phyloP scores from a whole-genome alignment of 345 rosid genomes.

The Lumnitzera racemosa region DNA sequence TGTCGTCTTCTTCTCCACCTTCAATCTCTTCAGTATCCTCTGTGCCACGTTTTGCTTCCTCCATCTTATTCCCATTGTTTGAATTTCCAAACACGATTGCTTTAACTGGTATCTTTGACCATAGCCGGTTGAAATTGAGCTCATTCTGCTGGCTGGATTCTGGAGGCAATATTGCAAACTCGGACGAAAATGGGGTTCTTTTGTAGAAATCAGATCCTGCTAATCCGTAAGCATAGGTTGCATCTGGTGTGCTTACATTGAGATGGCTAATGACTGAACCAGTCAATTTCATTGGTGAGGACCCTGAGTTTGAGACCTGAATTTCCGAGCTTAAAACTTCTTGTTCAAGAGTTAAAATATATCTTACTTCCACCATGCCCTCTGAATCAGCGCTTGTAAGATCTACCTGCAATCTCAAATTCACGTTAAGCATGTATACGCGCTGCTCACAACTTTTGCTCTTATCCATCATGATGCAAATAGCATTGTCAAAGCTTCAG shows the following conservation, averaged over 20 bases:
- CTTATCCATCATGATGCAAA: no score
- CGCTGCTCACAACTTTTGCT: no score
- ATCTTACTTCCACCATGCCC: constrained; percentile 43
- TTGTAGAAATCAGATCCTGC: constrained; percentile 51
- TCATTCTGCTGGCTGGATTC: constrained; percentile 14
- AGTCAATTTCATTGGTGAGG: constrained; percentile 29
- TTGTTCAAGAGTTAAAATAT: constrained; percentile 40
- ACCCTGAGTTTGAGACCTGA: constrained; percentile 34
- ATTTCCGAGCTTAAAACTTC: constrained; percentile 54
- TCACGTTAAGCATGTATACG: no score
- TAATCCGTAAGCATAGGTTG: constrained; percentile 67
- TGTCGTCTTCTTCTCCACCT: constrained; percentile 67
- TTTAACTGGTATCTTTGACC: constrained; percentile 11
- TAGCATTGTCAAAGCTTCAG: background rate
- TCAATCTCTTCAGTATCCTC: constrained; percentile 20
- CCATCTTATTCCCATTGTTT: constrained; percentile 6
- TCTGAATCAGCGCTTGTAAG: constrained; percentile 37
- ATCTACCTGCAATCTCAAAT: constrained; percentile 42
- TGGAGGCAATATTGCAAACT: constrained; percentile 41
- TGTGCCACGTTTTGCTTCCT: background rate
- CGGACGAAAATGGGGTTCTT: constrained; percentile 31
- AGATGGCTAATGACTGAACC: constrained; percentile 62
- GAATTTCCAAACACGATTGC: constrained; percentile 12
- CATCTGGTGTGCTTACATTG: constrained; percentile 81
- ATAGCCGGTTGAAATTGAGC: constrained; percentile 11